Evolutionary conservation across 805 yeast species (phyloP), one percentile per base, ranked within the genome.

Genomic region (Deakozyma indianensis): DNA sequence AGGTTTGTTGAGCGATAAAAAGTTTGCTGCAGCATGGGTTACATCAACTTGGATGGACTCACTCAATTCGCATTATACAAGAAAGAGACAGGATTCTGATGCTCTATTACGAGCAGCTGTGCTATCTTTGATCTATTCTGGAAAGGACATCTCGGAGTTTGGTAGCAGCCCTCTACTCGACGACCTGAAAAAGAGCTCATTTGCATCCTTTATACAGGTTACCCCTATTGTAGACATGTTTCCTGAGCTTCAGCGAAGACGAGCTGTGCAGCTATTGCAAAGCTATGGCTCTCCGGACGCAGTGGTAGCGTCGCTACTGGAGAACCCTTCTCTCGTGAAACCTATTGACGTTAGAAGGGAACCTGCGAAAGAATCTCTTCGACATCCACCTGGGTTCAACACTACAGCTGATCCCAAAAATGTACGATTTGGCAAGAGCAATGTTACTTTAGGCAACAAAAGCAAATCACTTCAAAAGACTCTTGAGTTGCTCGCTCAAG

Each of bases 101-200:
- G 41, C 45, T 50, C 20, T 22, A 29, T 14, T 43, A 35, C 24
- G 41, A 45, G 21, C 41, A 45, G 7, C 22, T 51, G 42, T 45
- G 41, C 25, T 44, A 25, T 21, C 21, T 42, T 32, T 32, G 11
- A 18, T 35, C 35, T 9, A 40, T 20, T 2, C 20, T 41, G 3
- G 7, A 23, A 16, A 41, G 18, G 3, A 25, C 24, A 4, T 43
- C 42, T 15, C 24, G 28, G 28, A 18, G 21, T 21, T 22, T 43
- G 20, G 22, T 18, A 20, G 27, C 18, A 21, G 23, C 27, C 7
- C 35, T 32, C n/a, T 43, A 21, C 15, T n/a, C 42, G 22, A 22
- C 4, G 20, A 20, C 23, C 21, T 24, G 22, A 21, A 29, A 23
- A 11, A 21, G 18, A 32, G 38, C 18, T 7, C 18, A 5, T n/a